Evolutionary conservation across 495 filamentous ascomycete genomes (phyloP).

Genomic region (Penicillium psychrofluorescens): DNA sequence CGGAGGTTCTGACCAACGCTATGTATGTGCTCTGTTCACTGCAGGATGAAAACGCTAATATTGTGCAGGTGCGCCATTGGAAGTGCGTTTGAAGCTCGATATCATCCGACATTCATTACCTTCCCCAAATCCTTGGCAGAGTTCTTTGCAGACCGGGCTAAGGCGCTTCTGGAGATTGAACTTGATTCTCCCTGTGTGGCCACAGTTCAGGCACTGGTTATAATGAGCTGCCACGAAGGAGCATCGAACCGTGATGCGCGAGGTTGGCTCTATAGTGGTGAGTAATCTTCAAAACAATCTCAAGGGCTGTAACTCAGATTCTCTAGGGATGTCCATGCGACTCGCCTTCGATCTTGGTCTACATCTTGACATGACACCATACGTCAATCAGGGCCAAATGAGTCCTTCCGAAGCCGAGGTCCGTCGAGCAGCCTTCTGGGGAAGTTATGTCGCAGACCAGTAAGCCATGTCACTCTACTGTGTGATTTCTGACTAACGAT

Average conservation of each 20-base stretch:
- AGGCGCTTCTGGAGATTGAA: conserved; percentile 42
- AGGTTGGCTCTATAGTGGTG: conserved; percentile 45
- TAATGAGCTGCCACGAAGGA: conserved; percentile 41
- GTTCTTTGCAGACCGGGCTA: conserved; percentile 44
- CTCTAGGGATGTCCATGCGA: conserved; percentile 42
- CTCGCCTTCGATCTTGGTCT: conserved; percentile 44
- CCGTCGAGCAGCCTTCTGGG: conserved; percentile 41
- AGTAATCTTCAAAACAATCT: neutral
- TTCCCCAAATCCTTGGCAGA: conserved; percentile 41
- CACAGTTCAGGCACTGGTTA: conserved; percentile 42
- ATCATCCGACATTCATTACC: conserved; percentile 39
- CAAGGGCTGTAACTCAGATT: too few species aligned
- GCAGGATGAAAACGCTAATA: conserved; percentile 1
- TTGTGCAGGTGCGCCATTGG: conserved; percentile 38
- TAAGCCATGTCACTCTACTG: conserved; percentile 13
- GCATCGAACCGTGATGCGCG: conserved; percentile 41
- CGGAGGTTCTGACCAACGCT: conserved; percentile 42
- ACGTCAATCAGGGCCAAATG: conserved; percentile 37
- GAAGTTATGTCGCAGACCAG: conserved; percentile 44
- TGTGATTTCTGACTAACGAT: neutral
- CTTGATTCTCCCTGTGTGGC: conserved; percentile 43
- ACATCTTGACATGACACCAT: conserved; percentile 41
- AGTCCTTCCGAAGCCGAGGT: conserved; percentile 37
- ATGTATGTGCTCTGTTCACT: conserved; percentile 25
- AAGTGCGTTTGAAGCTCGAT: conserved; percentile 39